These are phyloP conservation scores for Polygonum aviculare DNA, from an alignment of 148 eudicot species.

Conservation along the genomic window DNA sequence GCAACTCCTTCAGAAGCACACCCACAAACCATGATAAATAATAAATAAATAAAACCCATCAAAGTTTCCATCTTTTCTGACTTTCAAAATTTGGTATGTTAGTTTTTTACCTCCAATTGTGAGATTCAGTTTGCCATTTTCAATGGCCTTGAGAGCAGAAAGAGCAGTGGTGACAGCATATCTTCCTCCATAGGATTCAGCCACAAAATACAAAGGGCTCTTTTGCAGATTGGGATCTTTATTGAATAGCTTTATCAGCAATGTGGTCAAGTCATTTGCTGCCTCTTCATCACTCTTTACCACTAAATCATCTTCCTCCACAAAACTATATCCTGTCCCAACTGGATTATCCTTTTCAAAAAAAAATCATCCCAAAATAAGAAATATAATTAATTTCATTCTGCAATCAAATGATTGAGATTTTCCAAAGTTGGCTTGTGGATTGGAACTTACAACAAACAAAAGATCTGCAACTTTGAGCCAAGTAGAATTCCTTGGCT, in stretches of 20 bases:
- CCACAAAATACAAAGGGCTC: conserved; percentile 67
- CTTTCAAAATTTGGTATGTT: neutral
- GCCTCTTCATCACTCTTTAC: conserved; percentile 81
- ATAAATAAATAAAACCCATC: neutral
- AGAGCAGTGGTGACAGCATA: conserved; percentile 74
- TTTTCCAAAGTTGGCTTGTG: neutral
- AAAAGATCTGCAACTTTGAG: conserved; percentile 76
- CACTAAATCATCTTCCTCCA: conserved; percentile 44
- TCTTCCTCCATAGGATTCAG: conserved; percentile 98
- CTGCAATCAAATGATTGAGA: neutral
- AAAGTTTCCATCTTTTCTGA: neutral
- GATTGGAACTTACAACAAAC: conserved; percentile 48
- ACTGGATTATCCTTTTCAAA: conserved; percentile 69
- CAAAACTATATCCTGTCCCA: conserved; percentile 89
- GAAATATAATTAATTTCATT: neutral
- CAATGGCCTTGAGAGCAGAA: conserved; percentile 60
- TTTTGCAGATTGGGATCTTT: conserved; percentile 36
- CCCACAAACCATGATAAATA: neutral
- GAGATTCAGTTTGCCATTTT: conserved; percentile 55
- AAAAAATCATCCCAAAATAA: neutral
- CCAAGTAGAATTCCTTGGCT: conserved; percentile 84
- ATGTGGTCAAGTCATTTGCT: conserved; percentile 61
- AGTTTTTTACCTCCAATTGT: conserved; percentile 55
- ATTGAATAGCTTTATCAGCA: conserved; percentile 51
- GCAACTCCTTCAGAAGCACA: conserved; percentile 48